These are phyloP conservation scores for Penicillium sp. DNA, from an alignment of 2,329 filamentous ascomycete species.

Conservation along the genomic window DNA sequence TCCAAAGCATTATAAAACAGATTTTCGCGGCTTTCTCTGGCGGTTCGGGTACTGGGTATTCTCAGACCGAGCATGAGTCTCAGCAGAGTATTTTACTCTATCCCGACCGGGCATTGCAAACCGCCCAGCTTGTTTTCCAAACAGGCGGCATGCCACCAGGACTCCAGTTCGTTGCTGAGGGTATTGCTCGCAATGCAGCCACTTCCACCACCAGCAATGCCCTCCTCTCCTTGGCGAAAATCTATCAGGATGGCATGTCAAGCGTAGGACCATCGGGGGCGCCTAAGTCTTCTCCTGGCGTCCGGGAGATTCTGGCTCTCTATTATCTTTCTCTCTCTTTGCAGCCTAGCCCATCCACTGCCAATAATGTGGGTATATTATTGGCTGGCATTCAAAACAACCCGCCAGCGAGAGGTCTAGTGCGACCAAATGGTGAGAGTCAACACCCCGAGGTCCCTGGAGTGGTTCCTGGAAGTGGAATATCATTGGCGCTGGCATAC, in stretches of 20 bases:
- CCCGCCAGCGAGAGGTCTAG: constrained; percentile 40
- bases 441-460: constrained; percentile 64
- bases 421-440: constrained; percentile 38
- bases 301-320: constrained; percentile 87
- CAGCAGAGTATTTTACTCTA: constrained; percentile 71
- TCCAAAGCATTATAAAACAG: constrained; percentile 73
- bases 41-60: constrained; percentile 41
- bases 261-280: constrained; percentile 58
- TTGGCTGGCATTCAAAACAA: constrained; percentile 89
- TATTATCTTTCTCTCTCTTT: constrained; percentile 95
- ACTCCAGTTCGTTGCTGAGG: constrained; percentile 68
- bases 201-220: constrained; percentile 95
- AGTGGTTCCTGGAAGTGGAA: constrained; percentile 78
- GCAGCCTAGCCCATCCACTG: constrained; percentile 93
- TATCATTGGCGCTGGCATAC: constrained; percentile 84
- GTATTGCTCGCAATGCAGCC: constrained; percentile 71
- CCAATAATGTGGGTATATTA: constrained; percentile 96
- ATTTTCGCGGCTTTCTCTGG: constrained; percentile 70
- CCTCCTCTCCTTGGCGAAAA: constrained; percentile 89
- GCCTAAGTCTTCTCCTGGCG: constrained; percentile 66
- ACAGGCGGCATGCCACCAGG: constrained; percentile 75
- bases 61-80: constrained; percentile 34
- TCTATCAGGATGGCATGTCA: constrained; percentile 94
- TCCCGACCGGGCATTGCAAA: constrained; percentile 79
- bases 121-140: constrained; percentile 78